Evolutionary conservation across 768 basidiomycete species (phyloP).

Genomic region (Tylopilus intermedius): DNA sequence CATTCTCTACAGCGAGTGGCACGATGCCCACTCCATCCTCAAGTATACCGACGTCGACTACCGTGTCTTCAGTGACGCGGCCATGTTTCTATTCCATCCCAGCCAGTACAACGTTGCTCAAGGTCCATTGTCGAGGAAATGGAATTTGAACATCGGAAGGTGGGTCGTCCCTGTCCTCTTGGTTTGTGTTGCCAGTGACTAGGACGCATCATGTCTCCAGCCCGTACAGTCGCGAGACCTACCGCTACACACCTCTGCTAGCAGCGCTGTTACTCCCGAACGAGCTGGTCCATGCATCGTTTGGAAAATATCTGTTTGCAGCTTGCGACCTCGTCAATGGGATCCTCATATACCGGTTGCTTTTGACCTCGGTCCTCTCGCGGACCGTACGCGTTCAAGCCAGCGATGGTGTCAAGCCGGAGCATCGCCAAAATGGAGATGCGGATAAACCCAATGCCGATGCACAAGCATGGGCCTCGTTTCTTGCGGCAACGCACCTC

Average conservation of each 20-base stretch:
- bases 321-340: slow-evolving; percentile 79
- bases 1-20: slow-evolving; percentile 86
- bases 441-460: not conserved
- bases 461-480: slow-evolving; percentile 37
- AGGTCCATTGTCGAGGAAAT: slow-evolving; percentile 48
- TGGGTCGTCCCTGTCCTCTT: slow-evolving; percentile 39
- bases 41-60: slow-evolving; percentile 99
- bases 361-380: slow-evolving; percentile 48
- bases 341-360: slow-evolving; percentile 59
- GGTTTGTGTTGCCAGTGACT: not conserved
- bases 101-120: slow-evolving; percentile 48
- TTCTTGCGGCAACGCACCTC: slow-evolving; percentile 71
- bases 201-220: slow-evolving; percentile 35
- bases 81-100: slow-evolving; percentile 58
- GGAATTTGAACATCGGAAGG: slow-evolving; percentile 60
- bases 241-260: slow-evolving; percentile 93
- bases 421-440: not conserved
- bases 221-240: slow-evolving; percentile 88
- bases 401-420: slow-evolving; percentile 4
- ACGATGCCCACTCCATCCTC: slow-evolving; percentile 73
- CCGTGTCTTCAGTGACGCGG: slow-evolving; percentile 90
- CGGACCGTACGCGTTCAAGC: not conserved
- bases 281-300: slow-evolving; percentile 71
- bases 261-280: slow-evolving; percentile 81
- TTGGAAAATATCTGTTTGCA: slow-evolving; percentile 89